These are phyloP conservation scores for Telfairia occidentalis DNA, from an alignment of 331 rosid genomes.

Conservation along the genomic window DNA sequence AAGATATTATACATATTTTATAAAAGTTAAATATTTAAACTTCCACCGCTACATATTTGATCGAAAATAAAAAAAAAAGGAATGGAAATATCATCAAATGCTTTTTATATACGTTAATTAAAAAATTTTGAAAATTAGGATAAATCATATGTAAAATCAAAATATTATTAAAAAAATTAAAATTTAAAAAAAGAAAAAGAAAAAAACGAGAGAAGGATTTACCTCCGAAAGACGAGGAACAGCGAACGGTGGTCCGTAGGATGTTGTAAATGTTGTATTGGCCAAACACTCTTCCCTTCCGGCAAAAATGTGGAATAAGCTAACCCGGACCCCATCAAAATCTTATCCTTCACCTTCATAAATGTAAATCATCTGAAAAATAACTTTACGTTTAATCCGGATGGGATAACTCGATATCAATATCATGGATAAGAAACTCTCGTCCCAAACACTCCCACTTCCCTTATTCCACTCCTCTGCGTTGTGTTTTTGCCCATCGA, in stretches of 20 bases:
- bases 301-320: neutral
- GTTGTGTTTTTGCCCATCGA: neutral
- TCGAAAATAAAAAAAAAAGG: too few species aligned
- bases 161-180: too few species aligned
- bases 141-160: too few species aligned
- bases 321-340: slow-evolving; percentile 1
- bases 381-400: neutral
- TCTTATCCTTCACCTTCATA: neutral
- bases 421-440: neutral
- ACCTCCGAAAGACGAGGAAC: neutral
- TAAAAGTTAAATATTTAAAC: too few species aligned
- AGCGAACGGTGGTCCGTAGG: neutral
- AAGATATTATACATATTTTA: too few species aligned
- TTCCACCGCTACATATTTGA: too few species aligned
- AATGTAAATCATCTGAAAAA: neutral
- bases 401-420: neutral
- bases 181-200: too few species aligned
- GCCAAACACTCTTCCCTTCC: neutral
- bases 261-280: neutral
- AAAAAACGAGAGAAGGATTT: too few species aligned
- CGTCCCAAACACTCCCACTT: neutral
- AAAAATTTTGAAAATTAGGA: too few species aligned
- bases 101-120: too few species aligned
- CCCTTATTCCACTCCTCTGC: neutral
- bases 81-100: too few species aligned